A percentile compares a stretch with the other conserved stretches of the same genome.
Evolutionary conservation across 176 grass and related monocot genomes (phyloP).

Genomic region (Pharus latifolius): DNA sequence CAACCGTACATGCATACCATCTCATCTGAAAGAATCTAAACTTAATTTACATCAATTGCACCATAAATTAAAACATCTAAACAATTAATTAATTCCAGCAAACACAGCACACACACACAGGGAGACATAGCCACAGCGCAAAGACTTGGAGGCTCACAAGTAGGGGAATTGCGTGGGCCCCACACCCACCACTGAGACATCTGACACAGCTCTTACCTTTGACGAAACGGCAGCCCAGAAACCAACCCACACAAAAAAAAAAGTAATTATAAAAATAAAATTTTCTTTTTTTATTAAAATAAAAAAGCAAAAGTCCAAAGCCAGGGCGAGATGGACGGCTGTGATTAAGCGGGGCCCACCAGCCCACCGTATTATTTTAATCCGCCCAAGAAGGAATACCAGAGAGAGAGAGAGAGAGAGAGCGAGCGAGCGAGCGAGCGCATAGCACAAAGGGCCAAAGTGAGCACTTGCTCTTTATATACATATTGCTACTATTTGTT

Average conservation of each 20-base stretch:
- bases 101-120: constrained; percentile 5
- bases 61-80: too few species aligned
- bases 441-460: neutral
- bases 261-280: neutral
- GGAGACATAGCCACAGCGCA: neutral
- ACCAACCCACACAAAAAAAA: neutral
- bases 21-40: too few species aligned
- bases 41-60: too few species aligned
- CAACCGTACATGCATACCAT: too few species aligned
- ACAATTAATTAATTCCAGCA: too few species aligned
- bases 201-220: constrained; percentile 50
- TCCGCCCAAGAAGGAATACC: constrained; percentile 25
- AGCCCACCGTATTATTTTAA: neutral
- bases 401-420: neutral
- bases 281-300: neutral
- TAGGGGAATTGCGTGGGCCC: neutral
- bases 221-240: constrained; percentile 35
- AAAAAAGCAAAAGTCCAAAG: constrained; percentile 26
- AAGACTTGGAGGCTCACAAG: too few species aligned
- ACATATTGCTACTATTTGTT: constrained; percentile 2
- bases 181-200: constrained; percentile 8
- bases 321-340: constrained; percentile 33
- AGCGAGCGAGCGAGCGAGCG: constrained; percentile 22
- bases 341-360: neutral
- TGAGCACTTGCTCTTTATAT: too few species aligned